phyloP scores from a whole-genome alignment of 345 rosid genomes.

The Acer saccharum region DNA sequence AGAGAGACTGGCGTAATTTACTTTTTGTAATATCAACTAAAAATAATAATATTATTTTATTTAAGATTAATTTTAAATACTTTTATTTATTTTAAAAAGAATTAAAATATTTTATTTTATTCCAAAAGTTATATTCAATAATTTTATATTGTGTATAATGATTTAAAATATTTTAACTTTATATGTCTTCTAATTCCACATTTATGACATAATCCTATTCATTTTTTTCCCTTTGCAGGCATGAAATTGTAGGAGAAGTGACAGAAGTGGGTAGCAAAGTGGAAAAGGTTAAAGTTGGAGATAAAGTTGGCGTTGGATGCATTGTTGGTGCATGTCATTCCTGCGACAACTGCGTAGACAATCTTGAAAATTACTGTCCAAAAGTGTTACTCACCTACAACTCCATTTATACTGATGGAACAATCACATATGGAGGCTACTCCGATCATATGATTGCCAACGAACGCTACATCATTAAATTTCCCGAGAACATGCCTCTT shows the following conservation, averaged over 20 bases:
- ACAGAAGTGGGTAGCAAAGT: conserved; percentile 59
- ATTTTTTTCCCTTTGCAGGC: conserved; percentile 22
- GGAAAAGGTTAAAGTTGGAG: conserved; percentile 55
- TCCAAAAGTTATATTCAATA: too few relatives aligned
- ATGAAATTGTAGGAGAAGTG: conserved; percentile 60
- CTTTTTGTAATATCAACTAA: too few relatives aligned
- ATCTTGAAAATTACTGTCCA: conserved; percentile 61
- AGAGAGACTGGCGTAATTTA: too few relatives aligned
- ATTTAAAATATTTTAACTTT: too few relatives aligned
- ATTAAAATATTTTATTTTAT: too few relatives aligned
- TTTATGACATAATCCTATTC: too few relatives aligned
- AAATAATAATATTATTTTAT: too few relatives aligned
- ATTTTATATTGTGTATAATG: too few relatives aligned
- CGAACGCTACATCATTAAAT: conserved; percentile 48
- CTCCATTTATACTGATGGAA: conserved; percentile 42
- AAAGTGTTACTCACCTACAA: conserved; percentile 39
- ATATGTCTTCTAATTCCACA: too few relatives aligned
- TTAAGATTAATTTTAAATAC: too few relatives aligned
- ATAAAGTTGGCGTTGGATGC: conserved; percentile 60
- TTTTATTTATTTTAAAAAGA: too few relatives aligned
- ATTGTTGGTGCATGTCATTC: conserved; percentile 51
- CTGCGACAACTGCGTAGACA: conserved; percentile 45
- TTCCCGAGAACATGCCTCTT: conserved; percentile 56
- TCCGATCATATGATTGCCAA: conserved; percentile 56
- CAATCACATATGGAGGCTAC: conserved; percentile 56